A percentile compares a stretch with the other conserved stretches of the same genome.
These are phyloP conservation scores for Penicillium pancosmium DNA, from an alignment of 495 filamentous ascomycete species.

Conservation along the genomic window DNA sequence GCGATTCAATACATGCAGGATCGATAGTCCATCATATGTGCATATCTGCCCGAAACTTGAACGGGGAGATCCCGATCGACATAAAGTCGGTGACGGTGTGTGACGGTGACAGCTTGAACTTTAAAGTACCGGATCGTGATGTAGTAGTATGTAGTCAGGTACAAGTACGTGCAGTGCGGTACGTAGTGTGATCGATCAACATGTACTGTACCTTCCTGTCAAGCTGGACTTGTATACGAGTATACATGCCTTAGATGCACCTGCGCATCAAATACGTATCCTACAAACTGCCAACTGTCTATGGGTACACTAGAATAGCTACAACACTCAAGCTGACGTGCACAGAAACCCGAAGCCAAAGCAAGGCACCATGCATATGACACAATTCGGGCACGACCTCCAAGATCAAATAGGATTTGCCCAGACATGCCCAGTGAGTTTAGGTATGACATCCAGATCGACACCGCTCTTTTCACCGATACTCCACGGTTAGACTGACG, in stretches of 20 bases:
- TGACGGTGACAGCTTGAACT: not conserved
- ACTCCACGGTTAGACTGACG: not conserved
- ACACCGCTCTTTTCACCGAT: conserved; percentile 3
- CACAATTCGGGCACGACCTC: not conserved
- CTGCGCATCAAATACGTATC: no score
- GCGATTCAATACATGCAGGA: not conserved
- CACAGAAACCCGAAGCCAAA: no score
- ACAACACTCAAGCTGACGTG: no score
- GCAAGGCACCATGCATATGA: no score
- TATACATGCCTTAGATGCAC: not conserved
- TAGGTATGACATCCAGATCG: not conserved
- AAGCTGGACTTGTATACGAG: not conserved
- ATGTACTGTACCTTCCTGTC: not conserved
- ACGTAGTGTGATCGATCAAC: no score
- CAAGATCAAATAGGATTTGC: not conserved
- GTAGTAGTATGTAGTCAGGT: not conserved
- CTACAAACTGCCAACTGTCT: no score
- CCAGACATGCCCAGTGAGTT: not conserved
- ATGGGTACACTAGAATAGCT: no score
- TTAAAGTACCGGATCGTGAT: not conserved
- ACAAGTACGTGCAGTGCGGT: not conserved
- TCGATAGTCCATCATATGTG: not conserved
- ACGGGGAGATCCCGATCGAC: not conserved
- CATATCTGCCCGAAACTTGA: not conserved
- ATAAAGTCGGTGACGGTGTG: not conserved